Evolutionary conservation across 1,284 basidiomycete genomes (phyloP), one percentile per base, ranked within the genome.

Genomic region (Pterula multifida): DNA sequence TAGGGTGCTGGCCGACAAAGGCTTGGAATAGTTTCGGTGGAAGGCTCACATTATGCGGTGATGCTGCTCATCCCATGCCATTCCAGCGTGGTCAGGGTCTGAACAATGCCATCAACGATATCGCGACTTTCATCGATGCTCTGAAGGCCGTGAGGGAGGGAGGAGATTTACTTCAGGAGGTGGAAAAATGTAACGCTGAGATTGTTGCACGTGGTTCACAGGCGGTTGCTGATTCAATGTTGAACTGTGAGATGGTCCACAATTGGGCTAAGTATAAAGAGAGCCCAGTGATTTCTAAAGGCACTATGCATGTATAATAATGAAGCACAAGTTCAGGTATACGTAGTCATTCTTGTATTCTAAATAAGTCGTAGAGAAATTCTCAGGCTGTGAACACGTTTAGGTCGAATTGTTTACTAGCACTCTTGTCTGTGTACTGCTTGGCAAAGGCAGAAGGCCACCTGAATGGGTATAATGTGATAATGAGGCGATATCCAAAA

Each of bases 231-330:
- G 39, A 42, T 4, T n/a, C 39, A 4, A 42, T 19, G 39, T 22
- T 42, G n/a, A 42, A 42, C 39, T 42, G 39, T 22, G 39, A 42
- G 39, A 42, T 42, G 39, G 39, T 42, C 9, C 39, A 42, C 19
- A 17, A 42, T 22, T 42, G 39, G 39, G 6, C 13, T 6, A 42
- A 42, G 39, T 42, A 11, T 22, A 42, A 17, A 17, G 9, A 42
- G 39, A 42, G 39, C 39, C 9, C 9, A 11, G 39, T 42, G 13
- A 42, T 42, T 42, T 6, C 17, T 6, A 42, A 42, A 17, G 39
- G 39, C 19, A 42, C 39, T 6, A 42, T 42, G 39, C 13, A 42
- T 19, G 39, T 42, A 6, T 42, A 17, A 42, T 32, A n/a, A n/a
- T n/a, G n/a, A n/a, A n/a, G n/a, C n/a, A n/a, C n/a, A n/a, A n/a